Evolutionary conservation across 2,329 filamentous ascomycete species (phyloP).

Genomic region (Paraphoma sp.): DNA sequence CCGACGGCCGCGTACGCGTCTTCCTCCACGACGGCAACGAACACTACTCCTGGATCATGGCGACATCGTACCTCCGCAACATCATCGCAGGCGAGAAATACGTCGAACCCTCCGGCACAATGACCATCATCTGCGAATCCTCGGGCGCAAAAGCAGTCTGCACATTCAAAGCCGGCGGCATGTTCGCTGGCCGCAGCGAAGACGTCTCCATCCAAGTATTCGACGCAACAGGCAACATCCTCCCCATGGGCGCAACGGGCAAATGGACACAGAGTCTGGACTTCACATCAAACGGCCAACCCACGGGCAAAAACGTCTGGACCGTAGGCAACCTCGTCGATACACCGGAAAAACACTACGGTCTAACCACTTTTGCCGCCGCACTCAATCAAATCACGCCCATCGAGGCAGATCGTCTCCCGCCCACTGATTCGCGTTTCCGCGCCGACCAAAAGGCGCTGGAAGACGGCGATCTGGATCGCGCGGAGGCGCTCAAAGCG

Average conservation of each 20-base stretch:
- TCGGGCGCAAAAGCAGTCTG: constrained; percentile 83
- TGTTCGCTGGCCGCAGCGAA: constrained; percentile 95
- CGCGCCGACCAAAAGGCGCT: constrained; percentile 86
- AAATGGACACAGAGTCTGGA: constrained; percentile 84
- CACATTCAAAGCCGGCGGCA: constrained; percentile 92
- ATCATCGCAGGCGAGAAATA: constrained; percentile 99
- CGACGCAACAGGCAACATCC: constrained; percentile 68
- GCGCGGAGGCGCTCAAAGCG: constrained; percentile 83
- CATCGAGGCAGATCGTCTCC: constrained; percentile 75
- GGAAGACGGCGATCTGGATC: constrained; percentile 81
- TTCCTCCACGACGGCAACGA: constrained; percentile 79
- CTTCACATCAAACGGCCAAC: constrained; percentile 67
- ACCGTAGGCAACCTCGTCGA: constrained; percentile 77
- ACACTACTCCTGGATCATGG: constrained; percentile 85
- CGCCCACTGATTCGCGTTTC: constrained; percentile 82
- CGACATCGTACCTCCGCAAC: constrained; percentile 91
- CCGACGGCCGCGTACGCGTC: constrained; percentile 83
- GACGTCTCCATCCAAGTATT: constrained; percentile 82
- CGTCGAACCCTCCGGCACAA: constrained; percentile 89
- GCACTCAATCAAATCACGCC: constrained; percentile 85
- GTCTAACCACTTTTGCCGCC: constrained; percentile 86
- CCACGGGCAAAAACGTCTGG: constrained; percentile 76
- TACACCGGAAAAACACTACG: constrained; percentile 80
- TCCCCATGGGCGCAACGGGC: constrained; percentile 73
- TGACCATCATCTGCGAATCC: constrained; percentile 84